These are phyloP conservation scores for Westerdykella aurantiaca DNA, from an alignment of 2,329 filamentous ascomycete genomes.

Conservation along the genomic window DNA sequence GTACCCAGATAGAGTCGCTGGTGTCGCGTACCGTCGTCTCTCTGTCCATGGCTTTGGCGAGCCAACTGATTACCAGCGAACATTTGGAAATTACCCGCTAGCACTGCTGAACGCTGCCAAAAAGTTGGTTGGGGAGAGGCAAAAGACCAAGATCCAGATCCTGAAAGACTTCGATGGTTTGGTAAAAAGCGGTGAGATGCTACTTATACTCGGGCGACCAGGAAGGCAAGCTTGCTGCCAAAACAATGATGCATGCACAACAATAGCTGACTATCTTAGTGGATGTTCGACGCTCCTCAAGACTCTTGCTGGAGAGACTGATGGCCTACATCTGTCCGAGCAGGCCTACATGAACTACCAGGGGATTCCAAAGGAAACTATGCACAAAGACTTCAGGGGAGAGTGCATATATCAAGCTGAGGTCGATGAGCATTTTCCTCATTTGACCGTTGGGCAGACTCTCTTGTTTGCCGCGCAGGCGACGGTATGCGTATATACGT, in stretches of 20 bases:
- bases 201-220: slow-evolving; percentile 65
- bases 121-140: slow-evolving; percentile 41
- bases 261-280: slow-evolving; percentile 30
- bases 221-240: slow-evolving; percentile 29
- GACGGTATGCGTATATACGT: not conserved
- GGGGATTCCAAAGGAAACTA: slow-evolving; percentile 60
- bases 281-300: slow-evolving; percentile 77
- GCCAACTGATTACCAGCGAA: slow-evolving; percentile 60
- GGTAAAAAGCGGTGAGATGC: slow-evolving; percentile 64
- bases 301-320: slow-evolving; percentile 70
- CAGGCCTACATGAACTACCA: slow-evolving; percentile 59
- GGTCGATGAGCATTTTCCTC: slow-evolving; percentile 75
- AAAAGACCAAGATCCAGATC: slow-evolving; percentile 54
- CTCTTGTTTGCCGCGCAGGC: slow-evolving; percentile 73
- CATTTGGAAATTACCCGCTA: slow-evolving; percentile 52
- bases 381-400: slow-evolving; percentile 67
- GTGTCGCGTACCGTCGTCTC: slow-evolving; percentile 57
- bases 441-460: slow-evolving; percentile 76
- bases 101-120: slow-evolving; percentile 52
- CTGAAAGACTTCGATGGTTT: slow-evolving; percentile 60
- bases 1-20: slow-evolving; percentile 44
- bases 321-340: slow-evolving; percentile 65
- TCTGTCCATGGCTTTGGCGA: slow-evolving; percentile 58
- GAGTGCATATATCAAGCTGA: slow-evolving; percentile 78
- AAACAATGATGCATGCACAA: slow-evolving; percentile 12